Base-by-base conservation (phyloP, 1,139 yeast species). In the Suhomyces terraborum region DNA sequence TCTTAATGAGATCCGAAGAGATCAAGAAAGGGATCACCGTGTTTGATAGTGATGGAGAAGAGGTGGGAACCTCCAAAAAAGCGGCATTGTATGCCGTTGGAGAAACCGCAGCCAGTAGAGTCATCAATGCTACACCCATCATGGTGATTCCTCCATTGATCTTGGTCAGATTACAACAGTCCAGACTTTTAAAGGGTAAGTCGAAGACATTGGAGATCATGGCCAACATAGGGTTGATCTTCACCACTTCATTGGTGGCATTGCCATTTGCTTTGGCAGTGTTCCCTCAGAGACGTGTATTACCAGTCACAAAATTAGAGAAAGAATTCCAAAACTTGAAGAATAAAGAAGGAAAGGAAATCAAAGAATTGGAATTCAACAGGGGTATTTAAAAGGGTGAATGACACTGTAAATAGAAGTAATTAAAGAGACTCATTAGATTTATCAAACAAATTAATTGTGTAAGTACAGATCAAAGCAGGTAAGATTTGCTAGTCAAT, bases 41-140 rank as follows among this genome's bases (percentile, higher is more conserved):
- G 4, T 88, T 71, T 54, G 84, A 82, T 58, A 61, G 73, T 36
- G 73, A 80, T 19, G 95, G 95, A 33, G 75, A 75, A 45, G 69
- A 75, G 32, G 76, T 89, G 16, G 98, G 98, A 4, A 72, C 72
- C 25, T 89, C 97, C 7, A 83, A 85, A 61, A 78, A 73, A 27
- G 98, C 98, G 8, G 98, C 98, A 0, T 61, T 79, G 41, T 76
- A 84, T 49, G 98, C 98, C 0, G 98, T 93, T 34, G 97, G 95
- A 14, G 98, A 93, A 66, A 93, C 98, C 12, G 98, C 98, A 2
- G 82, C 93, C 30, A 86, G 95, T 38, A 77, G 98, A 59, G 96
- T 93, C 38, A 86, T 93, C 54, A 93, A 89, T 59, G 97, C 98
- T 17, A 88, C 98, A 0, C 98, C 98, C 16, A 78, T 93, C 53